These are phyloP conservation scores for Teratosphaeria epicoccoides DNA, from an alignment of 2,329 filamentous ascomycete species.

Conservation along the genomic window DNA sequence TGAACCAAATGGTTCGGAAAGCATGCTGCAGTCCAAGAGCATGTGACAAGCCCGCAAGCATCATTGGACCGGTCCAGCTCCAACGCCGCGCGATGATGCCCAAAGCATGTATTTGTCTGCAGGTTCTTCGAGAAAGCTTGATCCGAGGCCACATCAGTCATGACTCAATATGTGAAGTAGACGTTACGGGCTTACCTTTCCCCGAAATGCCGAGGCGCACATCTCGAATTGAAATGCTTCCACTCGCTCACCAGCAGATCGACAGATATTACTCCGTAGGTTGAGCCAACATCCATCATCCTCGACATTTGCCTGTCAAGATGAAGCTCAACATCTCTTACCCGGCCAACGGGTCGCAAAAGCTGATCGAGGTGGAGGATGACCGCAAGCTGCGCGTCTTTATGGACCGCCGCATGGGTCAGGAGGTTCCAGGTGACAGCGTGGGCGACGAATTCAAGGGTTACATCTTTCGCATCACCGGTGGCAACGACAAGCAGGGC, in stretches of 20 bases:
- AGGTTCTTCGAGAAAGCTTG: too few species aligned
- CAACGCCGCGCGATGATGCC: too few species aligned
- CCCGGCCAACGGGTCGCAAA: slow-evolving; percentile 99
- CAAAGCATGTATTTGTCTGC: too few species aligned
- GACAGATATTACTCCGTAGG: not conserved
- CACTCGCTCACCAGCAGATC: not conserved
- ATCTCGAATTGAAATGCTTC: not conserved
- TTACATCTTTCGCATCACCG: slow-evolving; percentile 99
- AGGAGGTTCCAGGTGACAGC: slow-evolving; percentile 85
- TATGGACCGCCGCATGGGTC: slow-evolving; percentile 96
- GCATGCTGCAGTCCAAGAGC: too few species aligned
- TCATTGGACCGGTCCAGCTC: too few species aligned
- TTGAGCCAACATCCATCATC: slow-evolving; percentile 3
- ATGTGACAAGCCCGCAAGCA: too few species aligned
- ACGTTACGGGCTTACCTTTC: too few species aligned
- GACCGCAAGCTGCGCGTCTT: slow-evolving; percentile 98
- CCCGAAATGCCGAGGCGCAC: too few species aligned
- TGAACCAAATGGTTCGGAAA: too few species aligned
- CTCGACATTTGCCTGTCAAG: slow-evolving; percentile 13
- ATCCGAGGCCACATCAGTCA: too few species aligned
- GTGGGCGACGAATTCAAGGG: slow-evolving; percentile 99
- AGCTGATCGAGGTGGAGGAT: slow-evolving; percentile 98
- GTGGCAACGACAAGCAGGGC: slow-evolving; percentile 99
- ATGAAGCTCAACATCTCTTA: slow-evolving; percentile 76
- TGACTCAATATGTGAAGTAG: too few species aligned